These are phyloP conservation scores for Leishmania turanica DNA, from an alignment of 208 protist species.

Conservation along the genomic window DNA sequence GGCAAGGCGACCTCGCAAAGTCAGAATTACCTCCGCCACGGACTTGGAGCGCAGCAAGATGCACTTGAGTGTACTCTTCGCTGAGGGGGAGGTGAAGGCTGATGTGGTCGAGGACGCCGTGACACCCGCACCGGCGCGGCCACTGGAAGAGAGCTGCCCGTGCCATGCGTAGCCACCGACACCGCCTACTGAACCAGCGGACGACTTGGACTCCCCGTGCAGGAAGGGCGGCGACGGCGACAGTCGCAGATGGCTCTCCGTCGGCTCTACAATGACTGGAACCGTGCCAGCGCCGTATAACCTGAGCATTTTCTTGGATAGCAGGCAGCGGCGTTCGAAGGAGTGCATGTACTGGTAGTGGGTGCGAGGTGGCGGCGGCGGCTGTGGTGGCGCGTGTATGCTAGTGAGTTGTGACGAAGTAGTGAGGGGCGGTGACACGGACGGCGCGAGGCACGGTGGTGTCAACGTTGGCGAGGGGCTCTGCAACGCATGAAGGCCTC, in stretches of 20 bases:
- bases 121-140: neutral
- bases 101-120: neutral
- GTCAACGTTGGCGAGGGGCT: neutral
- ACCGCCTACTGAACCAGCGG: neutral
- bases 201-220: neutral
- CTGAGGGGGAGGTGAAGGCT: constrained; percentile 15
- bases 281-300: constrained; percentile 70
- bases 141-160: neutral
- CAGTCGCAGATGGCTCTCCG: constrained; percentile 25
- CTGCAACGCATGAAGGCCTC: neutral
- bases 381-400: neutral
- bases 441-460: neutral
- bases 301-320: constrained; percentile 33
- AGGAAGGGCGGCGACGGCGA: neutral
- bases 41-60: constrained; percentile 66
- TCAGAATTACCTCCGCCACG: constrained; percentile 90
- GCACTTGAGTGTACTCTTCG: constrained; percentile 45
- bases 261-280: constrained; percentile 92
- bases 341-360: constrained; percentile 49
- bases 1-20: constrained; percentile 90
- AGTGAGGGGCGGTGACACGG: constrained; percentile 1
- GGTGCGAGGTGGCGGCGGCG: constrained; percentile 25
- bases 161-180: neutral
- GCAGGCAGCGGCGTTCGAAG: constrained; percentile 50
- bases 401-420: neutral